Conservation (phyloP, 2,329 filamentous ascomycete genomes). For the Myrmaecium sp. region DNA sequence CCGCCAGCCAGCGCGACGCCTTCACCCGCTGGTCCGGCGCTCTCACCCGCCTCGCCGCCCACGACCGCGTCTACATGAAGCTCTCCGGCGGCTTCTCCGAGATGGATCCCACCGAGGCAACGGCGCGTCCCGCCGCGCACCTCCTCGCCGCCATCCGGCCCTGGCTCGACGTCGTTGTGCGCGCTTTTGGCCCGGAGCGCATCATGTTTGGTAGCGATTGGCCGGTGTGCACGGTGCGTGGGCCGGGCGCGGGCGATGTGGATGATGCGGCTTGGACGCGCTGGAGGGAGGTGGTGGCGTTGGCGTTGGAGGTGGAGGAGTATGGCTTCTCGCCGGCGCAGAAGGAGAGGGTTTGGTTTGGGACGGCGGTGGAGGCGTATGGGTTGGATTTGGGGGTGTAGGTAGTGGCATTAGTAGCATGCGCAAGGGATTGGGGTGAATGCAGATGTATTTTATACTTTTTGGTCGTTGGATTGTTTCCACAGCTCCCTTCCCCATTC, state of each 20-base stretch:
- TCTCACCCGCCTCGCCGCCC: slow-evolving; percentile 49
- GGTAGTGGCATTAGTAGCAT: not conserved
- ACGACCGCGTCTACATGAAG: slow-evolving; percentile 65
- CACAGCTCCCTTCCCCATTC: too few relatives aligned
- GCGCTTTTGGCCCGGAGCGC: slow-evolving; percentile 51
- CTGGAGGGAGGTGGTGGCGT: slow-evolving; percentile 57
- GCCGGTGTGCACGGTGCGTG: slow-evolving; percentile 69
- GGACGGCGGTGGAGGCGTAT: slow-evolving; percentile 59
- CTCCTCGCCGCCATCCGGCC: slow-evolving; percentile 48
- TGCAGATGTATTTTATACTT: not conserved
- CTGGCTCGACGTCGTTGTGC: slow-evolving; percentile 57
- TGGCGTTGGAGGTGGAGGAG: slow-evolving; percentile 38
- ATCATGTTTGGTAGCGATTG: slow-evolving; percentile 90
- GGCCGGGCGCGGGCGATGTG: too few relatives aligned
- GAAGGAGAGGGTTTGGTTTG: slow-evolving; percentile 51
- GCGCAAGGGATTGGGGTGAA: not conserved
- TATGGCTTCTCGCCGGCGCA: slow-evolving; percentile 40
- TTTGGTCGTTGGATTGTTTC: not conserved
- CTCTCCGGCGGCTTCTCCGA: slow-evolving; percentile 77
- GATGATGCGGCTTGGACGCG: slow-evolving; percentile 50
- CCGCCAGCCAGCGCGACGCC: slow-evolving; percentile 27
- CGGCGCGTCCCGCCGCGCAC: slow-evolving; percentile 27
- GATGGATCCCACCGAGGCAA: slow-evolving; percentile 36
- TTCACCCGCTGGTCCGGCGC: slow-evolving; percentile 54
- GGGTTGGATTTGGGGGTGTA: slow-evolving; percentile 8